These are phyloP conservation scores for Isoetes taiwanensis DNA, from an alignment of 75 land plant genomes.

Conservation along the genomic window DNA sequence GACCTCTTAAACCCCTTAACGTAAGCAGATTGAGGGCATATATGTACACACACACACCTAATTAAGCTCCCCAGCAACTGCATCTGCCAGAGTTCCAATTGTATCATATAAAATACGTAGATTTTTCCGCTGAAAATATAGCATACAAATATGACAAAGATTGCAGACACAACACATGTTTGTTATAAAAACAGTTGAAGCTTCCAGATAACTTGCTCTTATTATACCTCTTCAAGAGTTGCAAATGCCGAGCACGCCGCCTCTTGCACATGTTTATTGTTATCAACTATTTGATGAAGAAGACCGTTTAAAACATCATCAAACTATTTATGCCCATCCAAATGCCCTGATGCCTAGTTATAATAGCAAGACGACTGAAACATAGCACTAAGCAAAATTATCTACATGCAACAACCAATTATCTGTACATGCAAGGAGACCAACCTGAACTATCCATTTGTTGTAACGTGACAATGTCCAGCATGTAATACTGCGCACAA, in stretches of 20 bases:
- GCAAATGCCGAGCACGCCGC: conserved; percentile 99
- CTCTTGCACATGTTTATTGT: conserved; percentile 89
- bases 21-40: neutral
- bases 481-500: conserved; percentile 90
- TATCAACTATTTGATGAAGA: conserved; percentile 68
- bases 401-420: too few species aligned
- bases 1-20: neutral
- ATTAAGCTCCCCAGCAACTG: conserved; percentile 88
- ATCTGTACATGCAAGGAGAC: too few species aligned
- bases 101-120: conserved; percentile 96
- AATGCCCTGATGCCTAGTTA: conserved; percentile 37
- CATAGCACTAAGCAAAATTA: too few species aligned
- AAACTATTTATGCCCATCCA: conserved; percentile 70
- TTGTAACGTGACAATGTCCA: conserved; percentile 98
- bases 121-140: conserved; percentile 56
- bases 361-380: too few species aligned
- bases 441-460: conserved; percentile 94
- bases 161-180: too few species aligned
- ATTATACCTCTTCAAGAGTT: conserved; percentile 97
- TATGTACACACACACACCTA: conserved; percentile 32
- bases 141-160: too few species aligned
- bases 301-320: conserved; percentile 76
- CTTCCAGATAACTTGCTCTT: too few species aligned
- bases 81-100: conserved; percentile 96
- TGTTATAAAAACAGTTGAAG: too few species aligned